These are phyloP conservation scores for Mortierella sp. DNA, from an alignment of 371 early-diverging fungal species.

Conservation along the genomic window DNA sequence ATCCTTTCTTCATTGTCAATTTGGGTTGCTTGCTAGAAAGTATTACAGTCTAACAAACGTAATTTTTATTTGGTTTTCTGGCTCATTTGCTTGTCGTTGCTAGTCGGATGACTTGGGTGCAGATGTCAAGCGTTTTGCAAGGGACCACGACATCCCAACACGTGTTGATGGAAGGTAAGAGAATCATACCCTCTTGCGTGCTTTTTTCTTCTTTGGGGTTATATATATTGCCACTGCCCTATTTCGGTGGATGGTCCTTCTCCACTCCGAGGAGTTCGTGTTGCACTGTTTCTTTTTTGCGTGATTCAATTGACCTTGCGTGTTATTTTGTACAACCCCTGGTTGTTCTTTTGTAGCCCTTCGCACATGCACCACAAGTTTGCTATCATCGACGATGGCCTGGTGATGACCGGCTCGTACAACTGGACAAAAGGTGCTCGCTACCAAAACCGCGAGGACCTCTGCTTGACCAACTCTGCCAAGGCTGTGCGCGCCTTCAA, in stretches of 20 bases:
- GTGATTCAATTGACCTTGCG: neutral
- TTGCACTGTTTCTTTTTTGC: neutral
- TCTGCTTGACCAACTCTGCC: conserved; percentile 69
- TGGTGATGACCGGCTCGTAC: conserved; percentile 70
- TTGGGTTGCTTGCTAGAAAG: neutral
- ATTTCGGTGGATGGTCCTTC: neutral
- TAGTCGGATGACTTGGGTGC: conserved; percentile 49
- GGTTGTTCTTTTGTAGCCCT: conserved; percentile 29
- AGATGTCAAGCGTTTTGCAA: conserved; percentile 43
- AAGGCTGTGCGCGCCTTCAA: conserved; percentile 66
- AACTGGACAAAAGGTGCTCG: conserved; percentile 78
- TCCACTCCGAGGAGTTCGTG: neutral
- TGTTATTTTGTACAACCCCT: neutral
- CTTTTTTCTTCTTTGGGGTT: neutral
- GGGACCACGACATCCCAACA: conserved; percentile 27
- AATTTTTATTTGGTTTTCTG: neutral
- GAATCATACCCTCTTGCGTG: neutral
- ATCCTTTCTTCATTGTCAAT: neutral
- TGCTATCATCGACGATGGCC: conserved; percentile 63
- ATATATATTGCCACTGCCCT: neutral
- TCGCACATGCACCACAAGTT: conserved; percentile 77
- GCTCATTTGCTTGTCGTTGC: neutral
- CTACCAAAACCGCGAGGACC: conserved; percentile 71
- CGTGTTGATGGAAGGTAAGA: conserved; percentile 46
- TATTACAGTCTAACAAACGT: neutral